Evolutionary conservation across 805 yeast genomes (phyloP), one percentile per base, ranked within the genome.

Genomic region (Metschnikowia anglica): DNA sequence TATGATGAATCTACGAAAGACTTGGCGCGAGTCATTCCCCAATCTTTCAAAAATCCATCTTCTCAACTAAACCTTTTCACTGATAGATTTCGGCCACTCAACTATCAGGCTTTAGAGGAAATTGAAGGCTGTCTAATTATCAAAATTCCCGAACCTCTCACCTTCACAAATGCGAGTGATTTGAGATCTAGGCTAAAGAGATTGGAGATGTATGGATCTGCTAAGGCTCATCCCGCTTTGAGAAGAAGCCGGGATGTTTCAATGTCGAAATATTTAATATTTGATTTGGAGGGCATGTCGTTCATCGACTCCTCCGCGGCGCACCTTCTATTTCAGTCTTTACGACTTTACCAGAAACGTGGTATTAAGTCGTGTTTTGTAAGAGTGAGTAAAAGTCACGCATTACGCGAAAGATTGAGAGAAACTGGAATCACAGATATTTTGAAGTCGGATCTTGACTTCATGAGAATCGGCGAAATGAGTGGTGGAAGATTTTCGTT

Each of bases 111-210:
- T 1, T 48, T 70, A 13, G 74, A 70, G 39, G 74, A 70, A 43
- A 65, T 70, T 26, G 74, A 70, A 48, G 74, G 75, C 5, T 69
- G 74, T 51, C 54, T 70, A 10, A 69, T 70, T 9, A 60, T 70
- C 16, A 66, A 63, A 44, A 68, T 70, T 26, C 74, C 74, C 2
- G 75, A 70, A 49, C 74, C 74, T 8, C 53, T 70, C 32, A 68
- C 73, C 3, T 70, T 70, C 48, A 65, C 73, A 12, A 70, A 70
- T 44, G 60, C 70, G 21, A 65, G 60, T 46, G 75, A 70, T 47
- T 54, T 70, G 39, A 58, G 65, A 35, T 48, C 66, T 12, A 51
- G 76, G 28, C 58, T 70, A 27, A 65, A 62, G 44, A 41, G 76
- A 30, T 67, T 70, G 10, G 76, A 70, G 44, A 53, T 66, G 59